These are phyloP conservation scores for Dorcoceras hygrometricum DNA, from an alignment of 257 asterid genomes.

Conservation along the genomic window DNA sequence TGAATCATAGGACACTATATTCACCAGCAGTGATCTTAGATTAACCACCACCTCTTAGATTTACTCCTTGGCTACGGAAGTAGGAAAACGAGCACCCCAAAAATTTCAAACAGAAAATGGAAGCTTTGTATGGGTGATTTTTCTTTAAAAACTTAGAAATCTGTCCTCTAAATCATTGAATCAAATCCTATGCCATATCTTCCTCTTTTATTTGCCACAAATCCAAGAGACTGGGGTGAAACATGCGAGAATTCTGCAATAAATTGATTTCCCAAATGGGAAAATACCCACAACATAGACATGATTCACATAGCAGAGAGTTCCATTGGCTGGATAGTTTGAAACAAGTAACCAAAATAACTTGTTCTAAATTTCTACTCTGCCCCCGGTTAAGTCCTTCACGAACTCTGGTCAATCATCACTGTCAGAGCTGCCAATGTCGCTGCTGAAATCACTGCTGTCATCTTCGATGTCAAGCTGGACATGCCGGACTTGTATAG, in stretches of 20 bases:
- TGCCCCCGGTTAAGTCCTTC: neutral
- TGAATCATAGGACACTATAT: too few species aligned
- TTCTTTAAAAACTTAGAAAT: neutral
- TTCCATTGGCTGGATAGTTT: neutral
- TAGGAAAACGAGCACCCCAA: too few species aligned
- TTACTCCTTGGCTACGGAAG: neutral
- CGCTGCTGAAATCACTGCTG: constrained; percentile 40
- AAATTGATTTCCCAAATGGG: neutral
- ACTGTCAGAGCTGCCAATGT: constrained; percentile 64
- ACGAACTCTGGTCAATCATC: constrained; percentile 47
- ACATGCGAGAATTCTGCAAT: too few species aligned
- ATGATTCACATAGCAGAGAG: neutral
- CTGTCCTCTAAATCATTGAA: too few species aligned
- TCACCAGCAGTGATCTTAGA: too few species aligned
- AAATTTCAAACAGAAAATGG: too few species aligned
- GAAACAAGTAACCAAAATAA: neutral
- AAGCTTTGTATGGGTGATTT: too few species aligned
- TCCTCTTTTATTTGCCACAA: too few species aligned
- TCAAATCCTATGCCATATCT: neutral
- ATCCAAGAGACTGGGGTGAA: too few species aligned
- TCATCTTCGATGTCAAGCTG: constrained; percentile 88
- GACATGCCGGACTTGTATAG: constrained; percentile 87
- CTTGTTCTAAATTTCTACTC: neutral
- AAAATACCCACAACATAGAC: neutral
- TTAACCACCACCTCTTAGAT: too few species aligned